A percentile compares a stretch with the other conserved stretches of the same genome.
phyloP scores from a whole-genome alignment of 2,329 filamentous ascomycete species.

The Neonectria sp. region DNA sequence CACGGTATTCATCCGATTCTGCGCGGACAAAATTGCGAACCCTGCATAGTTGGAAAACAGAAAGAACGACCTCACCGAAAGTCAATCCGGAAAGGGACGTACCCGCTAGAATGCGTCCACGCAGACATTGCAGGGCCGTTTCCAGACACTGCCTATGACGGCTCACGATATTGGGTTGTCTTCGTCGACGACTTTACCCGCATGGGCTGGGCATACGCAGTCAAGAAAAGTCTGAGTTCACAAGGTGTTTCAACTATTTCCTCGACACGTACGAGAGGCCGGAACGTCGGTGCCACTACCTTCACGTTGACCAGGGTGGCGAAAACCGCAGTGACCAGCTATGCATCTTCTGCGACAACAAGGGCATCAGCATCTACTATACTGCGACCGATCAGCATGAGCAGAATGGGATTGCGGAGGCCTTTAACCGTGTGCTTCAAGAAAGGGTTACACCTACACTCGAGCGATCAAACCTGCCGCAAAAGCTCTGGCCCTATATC shows the following conservation, averaged over 20 bases:
- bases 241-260: background rate
- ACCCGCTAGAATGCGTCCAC: background rate
- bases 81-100: background rate
- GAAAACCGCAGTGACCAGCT: background rate
- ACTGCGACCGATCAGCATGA: background rate
- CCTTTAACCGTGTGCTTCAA: background rate
- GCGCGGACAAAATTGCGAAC: background rate
- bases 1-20: background rate
- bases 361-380: background rate
- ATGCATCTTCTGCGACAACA: background rate
- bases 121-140: background rate
- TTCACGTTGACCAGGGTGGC: background rate
- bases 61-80: background rate
- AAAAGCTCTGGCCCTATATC: constrained; percentile 3
- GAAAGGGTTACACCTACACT: constrained; percentile 2
- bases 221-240: background rate
- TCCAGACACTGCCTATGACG: background rate
- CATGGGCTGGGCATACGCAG: background rate
- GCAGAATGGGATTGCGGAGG: constrained; percentile 3
- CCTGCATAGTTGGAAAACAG: background rate
- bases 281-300: background rate
- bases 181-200: background rate
- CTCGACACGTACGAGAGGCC: background rate
- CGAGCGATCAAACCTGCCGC: background rate
- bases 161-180: background rate